Evolutionary conservation across 192 early-diverging fungal species (phyloP).

Genomic region (Coemansia sp.): DNA sequence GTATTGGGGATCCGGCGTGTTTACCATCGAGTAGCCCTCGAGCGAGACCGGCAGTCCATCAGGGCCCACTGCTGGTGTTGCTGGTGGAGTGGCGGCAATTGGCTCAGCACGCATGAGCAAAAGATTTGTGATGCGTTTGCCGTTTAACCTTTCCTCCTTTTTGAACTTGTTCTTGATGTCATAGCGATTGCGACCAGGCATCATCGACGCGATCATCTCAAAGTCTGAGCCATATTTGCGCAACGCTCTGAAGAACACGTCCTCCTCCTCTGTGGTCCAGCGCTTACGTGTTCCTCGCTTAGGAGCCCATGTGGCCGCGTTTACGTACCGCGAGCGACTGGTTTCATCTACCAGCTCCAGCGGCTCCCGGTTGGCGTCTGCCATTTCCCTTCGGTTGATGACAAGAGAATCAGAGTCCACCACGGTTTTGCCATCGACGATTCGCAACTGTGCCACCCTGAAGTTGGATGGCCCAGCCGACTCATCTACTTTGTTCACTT

Average conservation of each 20-base stretch:
- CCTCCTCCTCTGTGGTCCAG: constrained; percentile 47
- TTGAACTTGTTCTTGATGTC: constrained; percentile 57
- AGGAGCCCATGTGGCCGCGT: constrained; percentile 47
- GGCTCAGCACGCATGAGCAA: constrained; percentile 28
- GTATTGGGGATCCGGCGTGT: constrained; percentile 20
- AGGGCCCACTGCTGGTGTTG: not conserved
- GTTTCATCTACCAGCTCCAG: constrained; percentile 55
- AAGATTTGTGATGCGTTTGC: constrained; percentile 32
- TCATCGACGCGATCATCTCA: constrained; percentile 42
- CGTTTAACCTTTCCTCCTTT: constrained; percentile 36
- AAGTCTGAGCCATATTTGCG: constrained; percentile 53
- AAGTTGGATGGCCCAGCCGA: constrained; percentile 17
- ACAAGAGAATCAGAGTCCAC: constrained; percentile 51
- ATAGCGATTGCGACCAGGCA: constrained; percentile 44
- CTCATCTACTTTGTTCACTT: not conserved
- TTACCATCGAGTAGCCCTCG: constrained; percentile 25
- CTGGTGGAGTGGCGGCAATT: not conserved
- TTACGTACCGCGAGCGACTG: constrained; percentile 35
- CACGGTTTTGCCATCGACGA: constrained; percentile 52
- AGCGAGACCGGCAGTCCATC: constrained; percentile 18
- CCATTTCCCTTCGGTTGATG: constrained; percentile 48
- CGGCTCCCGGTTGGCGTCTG: constrained; percentile 23
- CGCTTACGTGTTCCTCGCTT: constrained; percentile 37
- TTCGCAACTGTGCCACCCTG: constrained; percentile 50
- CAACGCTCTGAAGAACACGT: constrained; percentile 43